A percentile compares a stretch with the other conserved stretches of the same genome.
These are phyloP conservation scores for Powellomyces hirtus DNA, from an alignment of 192 early-diverging fungal genomes.

Conservation along the genomic window DNA sequence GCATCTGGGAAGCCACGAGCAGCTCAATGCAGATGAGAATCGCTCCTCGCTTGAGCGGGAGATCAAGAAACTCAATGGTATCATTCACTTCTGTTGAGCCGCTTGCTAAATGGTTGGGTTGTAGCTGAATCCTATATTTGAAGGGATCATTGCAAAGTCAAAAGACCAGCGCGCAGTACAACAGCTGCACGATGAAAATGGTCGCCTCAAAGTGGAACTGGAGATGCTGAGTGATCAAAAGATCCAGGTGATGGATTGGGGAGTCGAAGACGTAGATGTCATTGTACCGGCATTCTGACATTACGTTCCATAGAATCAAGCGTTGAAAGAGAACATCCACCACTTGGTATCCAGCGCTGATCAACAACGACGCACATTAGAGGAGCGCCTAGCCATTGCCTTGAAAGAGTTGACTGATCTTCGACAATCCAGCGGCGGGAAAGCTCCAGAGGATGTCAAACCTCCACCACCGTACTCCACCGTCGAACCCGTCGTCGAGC, in stretches of 20 bases:
- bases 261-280: neutral
- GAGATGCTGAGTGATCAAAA: conserved; percentile 41
- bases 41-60: neutral
- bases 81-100: neutral
- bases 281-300: too few relatives aligned
- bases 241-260: conserved; percentile 32
- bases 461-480: conserved; percentile 26
- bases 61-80: conserved; percentile 3
- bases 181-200: conserved; percentile 31
- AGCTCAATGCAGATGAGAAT: neutral
- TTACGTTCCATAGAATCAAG: conserved; percentile 36
- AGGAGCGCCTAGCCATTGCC: conserved; percentile 10
- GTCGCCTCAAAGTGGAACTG: conserved; percentile 29
- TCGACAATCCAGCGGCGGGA: neutral
- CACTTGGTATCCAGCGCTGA: conserved; percentile 32
- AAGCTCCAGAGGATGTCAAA: neutral
- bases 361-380: conserved; percentile 22
- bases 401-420: conserved; percentile 18
- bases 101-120: neutral
- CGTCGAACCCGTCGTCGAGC: neutral
- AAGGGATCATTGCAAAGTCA: conserved; percentile 28
- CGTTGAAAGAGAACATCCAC: conserved; percentile 51
- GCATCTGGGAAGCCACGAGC: neutral
- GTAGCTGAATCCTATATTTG: neutral
- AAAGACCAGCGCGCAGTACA: conserved; percentile 31